Conservation (phyloP, 2,329 filamentous ascomycete genomes). For the Myriosclerotinia scirpicola region DNA sequence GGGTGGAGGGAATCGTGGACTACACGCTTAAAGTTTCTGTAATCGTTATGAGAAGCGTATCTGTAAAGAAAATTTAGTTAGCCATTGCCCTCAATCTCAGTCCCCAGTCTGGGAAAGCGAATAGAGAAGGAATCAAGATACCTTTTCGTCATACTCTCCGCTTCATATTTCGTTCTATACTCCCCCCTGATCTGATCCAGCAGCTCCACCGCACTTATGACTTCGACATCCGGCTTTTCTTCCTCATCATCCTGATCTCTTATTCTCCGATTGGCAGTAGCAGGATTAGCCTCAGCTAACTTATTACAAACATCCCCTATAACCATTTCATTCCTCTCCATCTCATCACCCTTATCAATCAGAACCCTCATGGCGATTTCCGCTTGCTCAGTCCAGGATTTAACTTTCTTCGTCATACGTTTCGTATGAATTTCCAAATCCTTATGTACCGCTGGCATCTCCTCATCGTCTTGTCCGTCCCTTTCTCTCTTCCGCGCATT, state of each 20-base stretch:
- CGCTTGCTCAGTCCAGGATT: constrained; percentile 52
- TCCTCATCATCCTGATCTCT: constrained; percentile 40
- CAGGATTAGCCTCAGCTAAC: constrained; percentile 37
- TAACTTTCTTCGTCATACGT: constrained; percentile 48
- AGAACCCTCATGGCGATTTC: constrained; percentile 57
- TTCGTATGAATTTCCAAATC: constrained; percentile 45
- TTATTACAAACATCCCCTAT: constrained; percentile 40
- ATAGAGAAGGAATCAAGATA: constrained; percentile 32
- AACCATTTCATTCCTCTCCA: constrained; percentile 39
- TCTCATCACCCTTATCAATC: constrained; percentile 55
- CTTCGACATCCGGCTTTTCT: constrained; percentile 44
- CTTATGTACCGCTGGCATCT: constrained; percentile 40
- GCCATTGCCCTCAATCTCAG: not conserved
- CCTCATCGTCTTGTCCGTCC: constrained; percentile 40
- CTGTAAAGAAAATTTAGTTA: constrained; percentile 35
- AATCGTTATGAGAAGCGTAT: constrained; percentile 61
- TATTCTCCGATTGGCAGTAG: not conserved
- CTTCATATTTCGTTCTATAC: constrained; percentile 42
- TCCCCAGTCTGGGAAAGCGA: not conserved
- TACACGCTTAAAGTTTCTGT: constrained; percentile 59
- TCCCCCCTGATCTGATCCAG: constrained; percentile 43
- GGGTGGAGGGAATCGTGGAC: constrained; percentile 59
- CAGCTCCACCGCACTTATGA: constrained; percentile 41
- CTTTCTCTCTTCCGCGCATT: constrained; percentile 36
- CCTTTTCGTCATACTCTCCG: constrained; percentile 45